A percentile compares a stretch with the other conserved stretches of the same genome.
Conservation (phyloP, 768 basidiomycete species). For the Rhizopogon sp. region DNA sequence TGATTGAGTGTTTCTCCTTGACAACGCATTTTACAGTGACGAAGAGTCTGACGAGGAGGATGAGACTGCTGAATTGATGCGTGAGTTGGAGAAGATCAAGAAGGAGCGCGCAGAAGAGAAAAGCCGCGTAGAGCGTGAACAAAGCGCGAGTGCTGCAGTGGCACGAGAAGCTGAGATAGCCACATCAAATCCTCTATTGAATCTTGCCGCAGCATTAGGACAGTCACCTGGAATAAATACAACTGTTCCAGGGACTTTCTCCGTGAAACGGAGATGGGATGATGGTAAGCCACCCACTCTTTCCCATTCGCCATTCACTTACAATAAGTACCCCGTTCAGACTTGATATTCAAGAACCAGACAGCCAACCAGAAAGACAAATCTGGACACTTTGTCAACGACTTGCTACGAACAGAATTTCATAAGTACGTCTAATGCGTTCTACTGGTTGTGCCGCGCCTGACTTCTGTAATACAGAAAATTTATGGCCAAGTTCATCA, state of each 20-base stretch:
- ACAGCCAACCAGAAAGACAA: slow-evolving; percentile 51
- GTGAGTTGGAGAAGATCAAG: slow-evolving; percentile 98
- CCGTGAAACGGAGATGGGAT: slow-evolving; percentile 93
- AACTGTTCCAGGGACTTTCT: slow-evolving; percentile 75
- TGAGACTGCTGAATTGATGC: slow-evolving; percentile 88
- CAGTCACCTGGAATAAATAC: slow-evolving; percentile 71
- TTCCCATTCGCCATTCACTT: slow-evolving; percentile 1
- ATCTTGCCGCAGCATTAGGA: slow-evolving; percentile 87
- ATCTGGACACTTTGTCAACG: slow-evolving; percentile 83
- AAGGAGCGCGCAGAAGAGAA: slow-evolving; percentile 94
- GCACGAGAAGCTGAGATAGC: slow-evolving; percentile 81
- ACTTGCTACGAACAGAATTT: slow-evolving; percentile 87
- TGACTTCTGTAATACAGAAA: slow-evolving; percentile 16
- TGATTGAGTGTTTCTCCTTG: background rate
- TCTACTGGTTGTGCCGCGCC: slow-evolving; percentile 44
- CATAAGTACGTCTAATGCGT: slow-evolving; percentile 61
- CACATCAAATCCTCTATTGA: slow-evolving; percentile 81
- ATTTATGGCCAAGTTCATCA: too few relatives aligned
- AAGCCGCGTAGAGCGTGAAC: slow-evolving; percentile 72
- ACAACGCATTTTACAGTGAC: slow-evolving; percentile 30
- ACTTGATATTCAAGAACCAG: slow-evolving; percentile 86
- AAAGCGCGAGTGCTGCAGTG: slow-evolving; percentile 54
- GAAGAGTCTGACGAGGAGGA: slow-evolving; percentile 72
- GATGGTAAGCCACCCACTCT: slow-evolving; percentile 54
- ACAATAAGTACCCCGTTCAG: slow-evolving; percentile 33